Evolutionary conservation across 2,329 filamentous ascomycete genomes (phyloP), one percentile per base, ranked within the genome.

Genomic region (Colletotrichum sp.): DNA sequence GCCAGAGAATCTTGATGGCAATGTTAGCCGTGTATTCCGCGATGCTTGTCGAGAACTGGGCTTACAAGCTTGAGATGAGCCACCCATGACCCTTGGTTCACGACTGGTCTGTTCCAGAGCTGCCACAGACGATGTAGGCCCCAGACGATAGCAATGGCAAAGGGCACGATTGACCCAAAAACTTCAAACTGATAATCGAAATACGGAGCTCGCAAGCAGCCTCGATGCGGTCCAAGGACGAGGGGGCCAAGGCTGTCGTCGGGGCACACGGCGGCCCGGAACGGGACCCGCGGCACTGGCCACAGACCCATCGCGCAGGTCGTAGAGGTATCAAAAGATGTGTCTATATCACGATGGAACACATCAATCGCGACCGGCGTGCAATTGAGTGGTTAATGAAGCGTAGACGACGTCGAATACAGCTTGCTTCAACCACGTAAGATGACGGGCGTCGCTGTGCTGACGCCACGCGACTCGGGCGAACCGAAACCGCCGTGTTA

Each of bases 311-410:
- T 59, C 0, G 16, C 2, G 2, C 4, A 57, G 54, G 12, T 57
- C 0, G 13, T 2, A 4, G 54, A 29, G n/a, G 1, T 18, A 3
- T 13, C 6, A 21, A 13, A 13, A 13, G 1, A 13, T 51, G n/a
- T 1, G 18, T 1, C 12, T 51, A 21, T 51, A 1, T 5, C 43
- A 13, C 4, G 2, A 7, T 2, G 0, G 18, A 21, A 51, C 6
- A 21, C n/a, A 21, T 21, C 1, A 13, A 2, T 51, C 0, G 43
- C 43, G n/a, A 8, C n/a, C 2, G 3, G 0, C 1, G n/a, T 0
- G 43, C 6, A 51, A 13, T 51, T 51, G 43, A 24, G 43, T 3
- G 3, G 11, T 47, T 21, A 21, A 12, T n/a, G 6, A 6, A 12
- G 18, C 1, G 38, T 2, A 21, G 43, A 24, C n/a, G 43, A 51